Percentiles rank a stretch among this genome's conserved stretches.
Conservation (phyloP, 495 filamentous ascomycete genomes). For the Glutinoglossum americanum region DNA sequence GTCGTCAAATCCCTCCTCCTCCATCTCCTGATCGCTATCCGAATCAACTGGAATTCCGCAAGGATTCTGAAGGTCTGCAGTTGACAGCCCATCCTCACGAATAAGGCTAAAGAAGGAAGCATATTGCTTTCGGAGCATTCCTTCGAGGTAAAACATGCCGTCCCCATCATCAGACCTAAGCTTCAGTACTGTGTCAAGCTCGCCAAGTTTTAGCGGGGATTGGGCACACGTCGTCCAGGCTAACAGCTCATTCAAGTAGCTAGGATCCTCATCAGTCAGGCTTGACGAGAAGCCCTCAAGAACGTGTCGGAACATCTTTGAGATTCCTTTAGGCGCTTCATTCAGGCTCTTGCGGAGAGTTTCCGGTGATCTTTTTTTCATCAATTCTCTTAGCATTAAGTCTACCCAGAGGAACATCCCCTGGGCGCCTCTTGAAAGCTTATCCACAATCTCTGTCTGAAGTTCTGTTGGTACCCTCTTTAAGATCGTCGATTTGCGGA, state of each 20-base stretch:
- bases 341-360: conserved; percentile 14
- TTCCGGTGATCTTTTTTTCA: conserved; percentile 11
- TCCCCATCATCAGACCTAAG: conserved; percentile 15
- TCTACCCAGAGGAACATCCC: conserved; percentile 22
- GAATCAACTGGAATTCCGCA: too few relatives aligned
- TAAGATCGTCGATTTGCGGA: conserved; percentile 12
- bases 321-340: conserved; percentile 13
- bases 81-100: conserved; percentile 17
- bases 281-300: conserved; percentile 11
- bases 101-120: conserved; percentile 18
- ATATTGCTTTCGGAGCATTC: conserved; percentile 15
- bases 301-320: conserved; percentile 18
- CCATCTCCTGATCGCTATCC: not conserved
- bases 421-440: conserved; percentile 13
- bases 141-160: conserved; percentile 15
- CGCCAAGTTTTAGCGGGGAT: conserved; percentile 12
- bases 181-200: conserved; percentile 15
- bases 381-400: conserved; percentile 18
- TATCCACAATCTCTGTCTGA: conserved; percentile 13
- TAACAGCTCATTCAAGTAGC: conserved; percentile 17
- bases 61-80: conserved; percentile 11
- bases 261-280: conserved; percentile 11
- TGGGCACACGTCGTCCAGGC: conserved; percentile 16
- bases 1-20: conserved; percentile 10
- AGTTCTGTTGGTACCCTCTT: conserved; percentile 8